Evolutionary conservation across 2,329 filamentous ascomycete genomes (phyloP), one percentile per base, ranked within the genome.

Genomic region (Rhinocladiella mackenziei): DNA sequence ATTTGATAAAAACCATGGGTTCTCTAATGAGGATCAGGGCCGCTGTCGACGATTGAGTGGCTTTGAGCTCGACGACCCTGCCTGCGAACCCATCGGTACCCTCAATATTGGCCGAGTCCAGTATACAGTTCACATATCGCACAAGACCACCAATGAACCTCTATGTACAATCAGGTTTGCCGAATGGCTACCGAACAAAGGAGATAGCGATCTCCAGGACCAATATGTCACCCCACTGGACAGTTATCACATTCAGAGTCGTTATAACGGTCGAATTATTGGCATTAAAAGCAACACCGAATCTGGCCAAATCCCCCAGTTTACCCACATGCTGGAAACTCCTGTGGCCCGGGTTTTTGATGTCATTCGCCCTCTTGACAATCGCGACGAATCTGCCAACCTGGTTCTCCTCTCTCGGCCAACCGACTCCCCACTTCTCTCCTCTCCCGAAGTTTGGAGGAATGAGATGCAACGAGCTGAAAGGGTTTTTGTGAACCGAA

Each of bases 171-270:
- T 98, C 56, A 89, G 81, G 54, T 98, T 94, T 61, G 85, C 88
- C 8, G 92, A 98, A 64, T 98, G 92, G 92, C 83, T 81, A 0
- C 86, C 89, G 10, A 98, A 98, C 65, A 94, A 84, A 47, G 86
- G 83, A 49, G 91, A 98, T 64, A 79, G 79, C 52, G 92, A 98
- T 62, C 78, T 98, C 5, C 82, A 88, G 58, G 78, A 78, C 37
- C 88, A 97, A 60, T 92, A 97, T 60, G 77, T 77, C 10, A 69
- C 73, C 8, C 88, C 89, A 1, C 83, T 89, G 61, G 89, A 97
- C 62, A 82, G 86, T 55, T 85, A 84, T 50, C 96, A 97, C 65
- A 83, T 97, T 38, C 91, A 91, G 55, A 87, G 84, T 54, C 81
- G 82, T 56, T 86, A 89, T 58, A 86, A 97, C 56, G 92, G 92